Conservation (phyloP, 2,329 filamentous ascomycete genomes). For the Scedosporium dehoogii region DNA sequence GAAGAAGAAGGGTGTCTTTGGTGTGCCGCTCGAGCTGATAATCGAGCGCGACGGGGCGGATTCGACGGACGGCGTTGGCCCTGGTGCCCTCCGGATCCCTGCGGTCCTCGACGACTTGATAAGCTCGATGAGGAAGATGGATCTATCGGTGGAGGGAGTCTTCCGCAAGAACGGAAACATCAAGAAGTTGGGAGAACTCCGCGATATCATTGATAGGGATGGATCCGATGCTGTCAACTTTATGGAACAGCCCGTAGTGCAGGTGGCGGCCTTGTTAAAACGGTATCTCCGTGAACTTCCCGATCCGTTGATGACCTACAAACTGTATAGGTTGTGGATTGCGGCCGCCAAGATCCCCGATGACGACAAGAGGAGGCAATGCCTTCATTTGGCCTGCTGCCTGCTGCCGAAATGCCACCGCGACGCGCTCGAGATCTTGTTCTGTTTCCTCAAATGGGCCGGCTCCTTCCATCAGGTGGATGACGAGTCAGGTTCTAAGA, state of each 20-base stretch:
- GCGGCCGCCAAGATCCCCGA: constrained; percentile 81
- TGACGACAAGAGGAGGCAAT: constrained; percentile 68
- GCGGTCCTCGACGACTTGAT: constrained; percentile 93
- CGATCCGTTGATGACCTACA: constrained; percentile 89
- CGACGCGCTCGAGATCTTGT: constrained; percentile 89
- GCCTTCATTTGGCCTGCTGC: constrained; percentile 86
- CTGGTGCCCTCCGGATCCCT: constrained; percentile 80
- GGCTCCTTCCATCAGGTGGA: constrained; percentile 96
- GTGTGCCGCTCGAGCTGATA: constrained; percentile 76
- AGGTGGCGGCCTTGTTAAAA: constrained; percentile 87
- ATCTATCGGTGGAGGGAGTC: constrained; percentile 95
- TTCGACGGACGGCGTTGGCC: constrained; percentile 93
- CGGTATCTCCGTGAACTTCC: constrained; percentile 91
- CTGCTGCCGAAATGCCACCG: constrained; percentile 85
- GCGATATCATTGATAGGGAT: constrained; percentile 75
- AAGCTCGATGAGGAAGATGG: constrained; percentile 94
- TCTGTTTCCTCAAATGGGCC: constrained; percentile 94
- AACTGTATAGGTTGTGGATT: constrained; percentile 85
- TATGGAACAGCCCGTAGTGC: constrained; percentile 80
- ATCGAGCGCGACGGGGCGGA: constrained; percentile 92
- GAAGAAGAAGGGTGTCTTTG: constrained; percentile 93
- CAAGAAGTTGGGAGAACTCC: constrained; percentile 78
- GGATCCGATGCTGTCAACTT: constrained; percentile 81
- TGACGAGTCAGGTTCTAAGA: constrained; percentile 94
- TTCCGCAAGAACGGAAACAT: constrained; percentile 99